A percentile compares a stretch with the other conserved stretches of the same genome.
phyloP scores from a whole-genome alignment of 2,329 filamentous ascomycete genomes.

The Purpureocillium takamizusanense region DNA sequence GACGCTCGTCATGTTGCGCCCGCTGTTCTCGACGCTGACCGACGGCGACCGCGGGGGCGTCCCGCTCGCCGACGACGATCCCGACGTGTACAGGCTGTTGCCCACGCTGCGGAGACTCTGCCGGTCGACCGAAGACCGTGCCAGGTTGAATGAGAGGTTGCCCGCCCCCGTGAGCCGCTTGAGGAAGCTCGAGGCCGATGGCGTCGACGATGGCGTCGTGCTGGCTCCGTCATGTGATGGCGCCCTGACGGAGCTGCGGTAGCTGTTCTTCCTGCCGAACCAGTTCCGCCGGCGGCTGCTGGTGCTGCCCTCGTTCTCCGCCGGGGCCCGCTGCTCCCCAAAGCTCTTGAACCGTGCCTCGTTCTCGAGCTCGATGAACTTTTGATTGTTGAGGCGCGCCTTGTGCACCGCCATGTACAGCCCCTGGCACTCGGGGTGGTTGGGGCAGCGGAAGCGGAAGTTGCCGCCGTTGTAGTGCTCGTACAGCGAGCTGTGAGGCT shows the following conservation, averaged over 20 bases:
- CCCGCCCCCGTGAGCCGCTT: constrained; percentile 65
- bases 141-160: constrained; percentile 70
- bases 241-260: constrained; percentile 52
- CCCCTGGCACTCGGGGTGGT: constrained; percentile 65
- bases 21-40: constrained; percentile 42
- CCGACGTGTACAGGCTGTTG: constrained; percentile 53
- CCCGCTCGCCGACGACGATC: constrained; percentile 40
- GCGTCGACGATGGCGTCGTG: constrained; percentile 45
- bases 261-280: constrained; percentile 57
- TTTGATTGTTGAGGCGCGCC: constrained; percentile 84
- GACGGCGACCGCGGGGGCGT: constrained; percentile 48
- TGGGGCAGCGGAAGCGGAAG: constrained; percentile 82
- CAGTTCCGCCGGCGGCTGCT: constrained; percentile 43
- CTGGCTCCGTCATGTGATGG: constrained; percentile 63
- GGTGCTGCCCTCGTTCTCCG: constrained; percentile 38
- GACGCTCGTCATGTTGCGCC: constrained; percentile 51
- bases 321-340: constrained; percentile 44
- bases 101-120: constrained; percentile 39
- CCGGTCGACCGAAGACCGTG: constrained; percentile 63
- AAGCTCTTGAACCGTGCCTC: constrained; percentile 65
- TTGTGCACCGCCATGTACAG: constrained; percentile 84
- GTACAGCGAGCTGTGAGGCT: constrained; percentile 59
- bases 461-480: constrained; percentile 56
- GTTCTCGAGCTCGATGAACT: constrained; percentile 63
- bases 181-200: constrained; percentile 74